Conservation (phyloP, 176 grass and related monocot genomes). For the maize (Zea mays) region DNA sequence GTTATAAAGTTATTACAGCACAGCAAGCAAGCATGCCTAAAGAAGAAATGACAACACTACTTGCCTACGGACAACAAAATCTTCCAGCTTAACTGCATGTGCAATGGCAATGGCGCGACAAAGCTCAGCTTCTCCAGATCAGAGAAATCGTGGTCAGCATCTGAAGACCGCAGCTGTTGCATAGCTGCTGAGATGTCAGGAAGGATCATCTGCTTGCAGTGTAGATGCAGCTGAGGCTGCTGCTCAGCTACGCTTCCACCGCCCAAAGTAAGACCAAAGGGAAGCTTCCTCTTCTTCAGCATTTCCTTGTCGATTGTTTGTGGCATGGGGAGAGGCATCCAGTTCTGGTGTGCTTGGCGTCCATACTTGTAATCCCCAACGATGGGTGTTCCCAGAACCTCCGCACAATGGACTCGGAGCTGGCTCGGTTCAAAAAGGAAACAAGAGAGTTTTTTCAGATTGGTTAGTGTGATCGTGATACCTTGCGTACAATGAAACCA, state of each 20-base stretch:
- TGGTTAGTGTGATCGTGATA: slow-evolving; percentile 3
- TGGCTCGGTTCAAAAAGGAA: slow-evolving; percentile 29
- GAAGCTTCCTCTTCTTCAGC: slow-evolving; percentile 57
- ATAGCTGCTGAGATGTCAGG: no score
- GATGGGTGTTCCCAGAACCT: slow-evolving; percentile 76
- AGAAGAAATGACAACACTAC: background rate
- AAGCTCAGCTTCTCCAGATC: slow-evolving; percentile 66
- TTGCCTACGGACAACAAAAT: slow-evolving; percentile 56
- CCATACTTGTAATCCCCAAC: slow-evolving; percentile 85
- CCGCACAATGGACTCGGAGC: slow-evolving; percentile 87
- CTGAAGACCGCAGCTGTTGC: no score
- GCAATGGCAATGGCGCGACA: slow-evolving; percentile 70
- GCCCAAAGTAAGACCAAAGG: slow-evolving; percentile 67
- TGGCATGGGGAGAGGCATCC: slow-evolving; percentile 50
- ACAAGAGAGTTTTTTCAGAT: background rate
- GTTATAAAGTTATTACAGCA: background rate
- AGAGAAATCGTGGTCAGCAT: slow-evolving; percentile 19
- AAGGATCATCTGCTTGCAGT: no score
- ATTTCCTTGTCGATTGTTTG: slow-evolving; percentile 34
- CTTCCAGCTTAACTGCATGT: slow-evolving; percentile 83
- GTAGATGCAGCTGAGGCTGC: slow-evolving; percentile 48
- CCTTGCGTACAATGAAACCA: background rate
- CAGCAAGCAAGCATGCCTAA: background rate
- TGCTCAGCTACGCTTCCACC: slow-evolving; percentile 60
- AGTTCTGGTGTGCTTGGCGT: slow-evolving; percentile 56